Base-by-base conservation (phyloP, 208 protist species). In the Naegleria fowleri region DNA sequence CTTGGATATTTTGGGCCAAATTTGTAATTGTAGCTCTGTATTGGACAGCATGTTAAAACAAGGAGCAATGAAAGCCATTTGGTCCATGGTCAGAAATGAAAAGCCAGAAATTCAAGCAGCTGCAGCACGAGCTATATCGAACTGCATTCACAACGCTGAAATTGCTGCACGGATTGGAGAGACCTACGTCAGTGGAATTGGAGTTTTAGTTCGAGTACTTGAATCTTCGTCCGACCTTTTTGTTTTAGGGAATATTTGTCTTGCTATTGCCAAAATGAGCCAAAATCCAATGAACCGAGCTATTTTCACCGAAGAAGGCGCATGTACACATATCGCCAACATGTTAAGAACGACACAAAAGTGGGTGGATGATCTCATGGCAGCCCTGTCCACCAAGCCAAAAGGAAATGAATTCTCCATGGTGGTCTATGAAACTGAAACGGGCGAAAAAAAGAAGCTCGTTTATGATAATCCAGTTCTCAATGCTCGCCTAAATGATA, bases 91-190 rank as follows among this genome's bases (percentile, higher is more conserved):
- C 9, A 0, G 83, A 87, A 87, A 38, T 87, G 83, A 87, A 40
- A 52, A 52, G 5, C 83, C 36, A 41, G 39, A 40, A 51, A 38
- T 87, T 52, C 83, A 87, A 48, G 83, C 41, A 36, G 83, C 83
- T 36, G 83, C 83, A 48, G 83, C 83, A 22, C 40, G 29, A n/a
- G 83, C 83, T 0, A 51, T 87, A 33, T 87, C 29, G 0, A 87
- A 87, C 43, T 87, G 83, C 40, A 51, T 87, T n/a, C 15, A 87
- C 33, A 87, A 87, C 52, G 29, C 83, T 87, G 83, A 87, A 48
- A 33, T 51, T 33, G 83, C 83, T 87, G 83, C 40, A 15, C 13
- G 36, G 9, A 51, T 87, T 41, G 83, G 83, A 36, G 40, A 87
- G 33, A 87, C 33, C 6, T 87, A 40, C n/a, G 83, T 87, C 43